Base-by-base conservation (phyloP, 2,329 filamentous ascomycete genomes). In the Aspergillus fischeri region DNA sequence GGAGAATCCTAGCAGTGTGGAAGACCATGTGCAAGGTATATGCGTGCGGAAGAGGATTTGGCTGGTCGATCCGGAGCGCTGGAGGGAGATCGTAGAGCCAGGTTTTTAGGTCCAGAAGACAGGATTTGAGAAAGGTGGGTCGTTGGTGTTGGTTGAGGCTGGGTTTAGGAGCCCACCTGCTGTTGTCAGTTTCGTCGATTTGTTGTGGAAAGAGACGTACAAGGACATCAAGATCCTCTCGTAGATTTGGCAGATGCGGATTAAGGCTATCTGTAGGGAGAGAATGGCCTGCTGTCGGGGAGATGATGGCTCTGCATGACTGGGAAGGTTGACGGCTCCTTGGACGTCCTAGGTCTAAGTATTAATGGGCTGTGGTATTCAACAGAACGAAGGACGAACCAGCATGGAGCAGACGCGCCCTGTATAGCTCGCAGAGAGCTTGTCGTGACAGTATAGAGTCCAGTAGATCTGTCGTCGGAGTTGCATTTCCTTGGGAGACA, bases 391-490 rank as follows among this genome's bases (percentile, higher is more conserved):
- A n/a, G 2, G 28, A 54, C 65, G n/a, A 65, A 74, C 72, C 61
- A 74, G 53, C 56, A 75, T 66, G 2, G 69, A 71, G 54, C 73
- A 75, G 6, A 75, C 67, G 8, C 73, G 65, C 0, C 73, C 73
- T 1, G 71, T 73, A 51, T 75, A 74, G 21, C 65, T 71, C 3
- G 72, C 68, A 0, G 66, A 65, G 2, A 73, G 58, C 35, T 75
- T 75, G 52, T 75, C 73, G 50, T 69, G 62, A 25, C 70, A 73
- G 35, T 75, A 75, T 2, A 74, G 54, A 1, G 71, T 60, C 73
- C 72, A 75, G 48, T 75, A 75, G 1, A 75, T 72, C 51, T 73
- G 72, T 21, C 70, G 63, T 7, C 73, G 55, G 2, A 74, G 50
- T 14, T 73, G 65, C 21, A 67, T 65, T 49, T 75, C 73, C 20